These are phyloP conservation scores for Trametes maxima DNA, from an alignment of 768 basidiomycete species.

Conservation along the genomic window DNA sequence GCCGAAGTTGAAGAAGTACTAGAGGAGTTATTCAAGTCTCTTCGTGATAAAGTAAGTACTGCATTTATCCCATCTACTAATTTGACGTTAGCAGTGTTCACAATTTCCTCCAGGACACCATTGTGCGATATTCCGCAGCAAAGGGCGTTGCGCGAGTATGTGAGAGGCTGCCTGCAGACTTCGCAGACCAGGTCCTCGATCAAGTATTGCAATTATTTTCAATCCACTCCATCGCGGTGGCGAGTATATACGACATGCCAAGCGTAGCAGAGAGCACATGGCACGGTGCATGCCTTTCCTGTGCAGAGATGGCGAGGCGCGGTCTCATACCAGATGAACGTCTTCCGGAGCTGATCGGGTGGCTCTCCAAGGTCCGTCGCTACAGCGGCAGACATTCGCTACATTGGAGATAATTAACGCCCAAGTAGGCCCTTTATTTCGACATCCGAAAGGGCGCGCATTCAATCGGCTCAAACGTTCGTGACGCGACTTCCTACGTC, in stretches of 20 bases:
- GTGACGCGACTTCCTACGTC: conserved; percentile 93
- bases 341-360: conserved; percentile 67
- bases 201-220: conserved; percentile 76
- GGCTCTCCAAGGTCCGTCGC: conserved; percentile 72
- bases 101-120: conserved; percentile 67
- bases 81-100: neutral
- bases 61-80: too few species aligned
- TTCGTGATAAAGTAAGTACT: conserved; percentile 77
- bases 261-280: conserved; percentile 84
- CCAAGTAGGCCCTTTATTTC: conserved; percentile 79
- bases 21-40: conserved; percentile 66
- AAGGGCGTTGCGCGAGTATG: conserved; percentile 89
- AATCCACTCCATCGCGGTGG: conserved; percentile 68
- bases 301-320: conserved; percentile 89
- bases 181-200: conserved; percentile 80
- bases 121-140: conserved; percentile 93
- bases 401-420: neutral
- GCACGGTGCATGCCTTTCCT: conserved; percentile 93
- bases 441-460: conserved; percentile 91
- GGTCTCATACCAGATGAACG: conserved; percentile 63
- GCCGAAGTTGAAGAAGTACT: conserved; percentile 76
- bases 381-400: neutral
- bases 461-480: conserved; percentile 91
- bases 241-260: conserved; percentile 69
- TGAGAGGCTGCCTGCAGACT: conserved; percentile 74